A percentile compares a stretch with the other conserved stretches of the same genome.
Conservation (phyloP, 108 stramenopile species). For the Seminavis robusta region DNA sequence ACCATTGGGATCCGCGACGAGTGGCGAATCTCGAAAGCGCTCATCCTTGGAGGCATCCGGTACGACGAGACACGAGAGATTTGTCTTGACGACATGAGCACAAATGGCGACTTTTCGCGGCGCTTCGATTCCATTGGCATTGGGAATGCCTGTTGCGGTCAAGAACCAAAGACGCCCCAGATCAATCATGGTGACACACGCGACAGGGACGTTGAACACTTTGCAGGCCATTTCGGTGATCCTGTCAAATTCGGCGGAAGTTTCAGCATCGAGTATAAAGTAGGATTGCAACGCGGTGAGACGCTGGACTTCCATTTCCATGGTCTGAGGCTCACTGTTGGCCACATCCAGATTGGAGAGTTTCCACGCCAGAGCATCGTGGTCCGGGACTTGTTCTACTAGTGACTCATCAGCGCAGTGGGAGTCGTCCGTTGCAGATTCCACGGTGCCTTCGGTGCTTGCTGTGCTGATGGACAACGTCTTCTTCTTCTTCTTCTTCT, state of each 20-base stretch:
- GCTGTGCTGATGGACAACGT: too few species aligned
- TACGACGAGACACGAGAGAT: too few species aligned
- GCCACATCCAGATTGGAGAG: too few species aligned
- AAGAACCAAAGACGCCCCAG: constrained; percentile 52
- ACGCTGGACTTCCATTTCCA: constrained; percentile 54
- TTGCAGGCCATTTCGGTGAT: constrained; percentile 27
- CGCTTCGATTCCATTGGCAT: constrained; percentile 33
- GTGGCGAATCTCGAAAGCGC: constrained; percentile 55
- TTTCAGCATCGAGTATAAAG: constrained; percentile 59
- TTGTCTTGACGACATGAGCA: constrained; percentile 57
- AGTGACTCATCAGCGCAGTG: too few species aligned
- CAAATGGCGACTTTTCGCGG: constrained; percentile 73
- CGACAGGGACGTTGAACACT: constrained; percentile 67
- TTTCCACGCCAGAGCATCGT: too few species aligned
- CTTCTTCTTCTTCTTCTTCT: too few species aligned
- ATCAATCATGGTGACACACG: constrained; percentile 58
- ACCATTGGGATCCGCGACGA: constrained; percentile 49
- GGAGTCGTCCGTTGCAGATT: too few species aligned
- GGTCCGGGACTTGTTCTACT: too few species aligned
- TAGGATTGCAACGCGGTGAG: constrained; percentile 51
- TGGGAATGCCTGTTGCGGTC: constrained; percentile 9
- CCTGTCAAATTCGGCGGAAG: constrained; percentile 23
- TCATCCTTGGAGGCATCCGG: constrained; percentile 60
- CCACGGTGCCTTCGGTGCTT: too few species aligned
- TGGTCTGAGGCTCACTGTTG: neutral